phyloP scores from a whole-genome alignment of 345 rosid genomes.

The Dimocarpus longan region DNA sequence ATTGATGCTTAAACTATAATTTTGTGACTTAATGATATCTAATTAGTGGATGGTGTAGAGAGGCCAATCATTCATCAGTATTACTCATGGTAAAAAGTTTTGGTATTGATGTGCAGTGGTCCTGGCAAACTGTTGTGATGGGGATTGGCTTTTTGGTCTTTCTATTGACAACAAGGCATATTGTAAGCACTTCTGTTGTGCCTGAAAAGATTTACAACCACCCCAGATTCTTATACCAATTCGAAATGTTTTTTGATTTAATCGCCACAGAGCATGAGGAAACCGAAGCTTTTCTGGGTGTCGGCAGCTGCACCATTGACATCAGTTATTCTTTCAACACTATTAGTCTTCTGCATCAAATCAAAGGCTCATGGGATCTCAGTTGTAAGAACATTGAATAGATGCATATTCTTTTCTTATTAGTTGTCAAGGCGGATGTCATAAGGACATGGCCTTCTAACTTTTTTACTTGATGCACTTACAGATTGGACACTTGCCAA shows the following conservation, averaged over 20 bases:
- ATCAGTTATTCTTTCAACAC: conserved; percentile 75
- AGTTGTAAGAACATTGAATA: conserved; percentile 50
- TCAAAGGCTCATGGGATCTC: conserved; percentile 68
- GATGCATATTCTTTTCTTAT: not conserved
- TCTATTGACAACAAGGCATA: conserved; percentile 72
- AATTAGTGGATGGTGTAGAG: not conserved
- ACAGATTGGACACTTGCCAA: conserved; percentile 89
- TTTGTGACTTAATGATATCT: not conserved
- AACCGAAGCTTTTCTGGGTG: conserved; percentile 92
- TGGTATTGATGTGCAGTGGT: conserved; percentile 68
- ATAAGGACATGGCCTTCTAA: not conserved
- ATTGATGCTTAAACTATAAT: not conserved
- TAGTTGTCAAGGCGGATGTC: not conserved
- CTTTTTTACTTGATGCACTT: not conserved
- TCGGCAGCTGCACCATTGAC: conserved; percentile 92
- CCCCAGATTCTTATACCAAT: not conserved
- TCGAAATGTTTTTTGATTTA: not conserved
- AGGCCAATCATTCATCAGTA: not conserved
- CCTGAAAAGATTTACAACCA: not conserved
- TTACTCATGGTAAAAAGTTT: not conserved
- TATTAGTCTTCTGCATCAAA: conserved; percentile 51
- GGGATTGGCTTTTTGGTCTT: conserved; percentile 71
- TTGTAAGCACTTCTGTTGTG: conserved; percentile 50
- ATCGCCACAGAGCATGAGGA: conserved; percentile 66
- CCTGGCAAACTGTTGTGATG: conserved; percentile 81